Base-by-base conservation (phyloP, 1,139 yeast genomes). In the Spencermartinsiella ligniputridi region DNA sequence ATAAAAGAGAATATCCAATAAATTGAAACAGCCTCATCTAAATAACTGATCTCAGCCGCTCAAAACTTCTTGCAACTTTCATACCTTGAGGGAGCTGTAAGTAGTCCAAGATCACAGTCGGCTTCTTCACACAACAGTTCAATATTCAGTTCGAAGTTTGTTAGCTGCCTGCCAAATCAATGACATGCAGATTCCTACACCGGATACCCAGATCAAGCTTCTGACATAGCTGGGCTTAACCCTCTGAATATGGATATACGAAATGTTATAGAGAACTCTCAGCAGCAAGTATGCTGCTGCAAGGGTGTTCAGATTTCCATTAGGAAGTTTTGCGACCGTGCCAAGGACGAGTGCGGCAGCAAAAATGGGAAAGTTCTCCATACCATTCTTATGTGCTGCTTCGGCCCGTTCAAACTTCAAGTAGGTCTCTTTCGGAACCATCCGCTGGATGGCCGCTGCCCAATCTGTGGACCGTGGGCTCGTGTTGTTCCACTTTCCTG, bases 341-440 rank as follows among this genome's bases (percentile, higher is more conserved):
- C 32, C 32, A 9, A n/a, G 15, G 15, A 27, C 15, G 5, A 27
- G 5, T 9, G 32, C 32, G 8, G 15, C 4, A 11, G 32, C 12
- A n/a, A 27, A 9, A 6, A 27, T 9, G 32, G 32, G 32, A 6
- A 27, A n/a, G 32, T 27, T 27, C 15, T 27, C 32, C 32, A 27
- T 27, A 5, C 32, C 32, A 15, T 27, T 27, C n/a, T 27, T 27
- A n/a, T 27, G 32, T 27, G 32, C 32, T 8, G 32, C 32, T 27
- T 27, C 32, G 15, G 32, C 32, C 8, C 32, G 32, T n/a, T 27
- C 15, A n/a, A 27, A 27, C 15, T 15, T 9, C 15, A 15, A 9
- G 15, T 11, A 27, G 4, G 32, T 27, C 15, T 27, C 32, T n/a
- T 27, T 27, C 15, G 32, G 32, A 9, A 27, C 15, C 15, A 15